Evolutionary conservation across 176 grass and related monocot genomes (phyloP), one percentile per base, ranked within the genome.

Genomic region (Triticum monococcum): DNA sequence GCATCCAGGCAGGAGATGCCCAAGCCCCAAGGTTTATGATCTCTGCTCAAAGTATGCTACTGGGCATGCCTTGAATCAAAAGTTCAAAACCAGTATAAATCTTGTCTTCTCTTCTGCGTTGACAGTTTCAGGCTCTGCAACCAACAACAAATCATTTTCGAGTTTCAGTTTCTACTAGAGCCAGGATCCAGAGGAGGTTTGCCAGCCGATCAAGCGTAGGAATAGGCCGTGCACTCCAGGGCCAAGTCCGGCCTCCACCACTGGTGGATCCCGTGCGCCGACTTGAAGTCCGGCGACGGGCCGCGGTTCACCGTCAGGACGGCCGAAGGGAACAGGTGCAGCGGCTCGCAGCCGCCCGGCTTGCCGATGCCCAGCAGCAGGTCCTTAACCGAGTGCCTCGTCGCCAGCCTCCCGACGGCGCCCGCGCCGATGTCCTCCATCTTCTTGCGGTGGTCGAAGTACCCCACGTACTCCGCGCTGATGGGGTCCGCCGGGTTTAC

Each of bases 201-300:
- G 4, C 45, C 45, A 48, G 45, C 20, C 8, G 17, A 86, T 48
- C 31, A 85, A 35, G 61, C 72, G 35, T 92, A 88, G 38, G 45
- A 82, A 78, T 94, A 86, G 43, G 81, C 80, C 41, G 35, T 85
- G 22, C 79, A 89, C 11, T 92, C 79, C 24, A 87, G 83, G 26
- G 8, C 43, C 35, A 91, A 38, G 72, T 92, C 88, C 11, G 67
- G 75, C 31, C 32, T 86, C 95, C 95, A 97, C 95, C 92, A 97
- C 83, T 94, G 95, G 82, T 92, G 92, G 74, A 97, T 97, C 56
- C 95, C 92, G 77, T 97, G 95, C 14, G 95, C 90, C 11, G 80
- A 33, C 86, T 87, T 94, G 72, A 97, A 94, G 87, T 94, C 84
- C 32, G 70, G 83, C 61, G 86, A 83, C 43, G 84, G 38, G 38